Conservation (phyloP, 768 basidiomycete species). For the Trametes punicea region DNA sequence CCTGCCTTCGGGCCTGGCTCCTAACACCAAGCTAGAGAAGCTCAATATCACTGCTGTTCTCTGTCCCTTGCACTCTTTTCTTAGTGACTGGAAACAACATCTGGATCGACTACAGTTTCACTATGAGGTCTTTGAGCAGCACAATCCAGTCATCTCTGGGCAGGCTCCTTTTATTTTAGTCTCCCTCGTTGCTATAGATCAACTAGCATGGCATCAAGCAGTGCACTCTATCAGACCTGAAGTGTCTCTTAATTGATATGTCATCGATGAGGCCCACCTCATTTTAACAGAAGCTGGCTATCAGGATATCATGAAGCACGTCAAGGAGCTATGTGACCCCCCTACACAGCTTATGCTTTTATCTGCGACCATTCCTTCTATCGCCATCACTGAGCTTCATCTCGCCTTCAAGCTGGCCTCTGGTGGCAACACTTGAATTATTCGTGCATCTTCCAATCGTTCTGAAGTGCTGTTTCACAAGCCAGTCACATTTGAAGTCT, state of each 20-base stretch:
- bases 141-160: background rate
- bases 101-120: background rate
- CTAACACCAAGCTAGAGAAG: slow-evolving; percentile 2
- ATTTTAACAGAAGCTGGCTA: slow-evolving; percentile 1
- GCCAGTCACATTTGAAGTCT: background rate
- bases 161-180: slow-evolving; percentile 1
- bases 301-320: background rate
- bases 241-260: background rate
- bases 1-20: no score
- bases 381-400: background rate
- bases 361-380: background rate
- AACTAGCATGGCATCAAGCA: background rate
- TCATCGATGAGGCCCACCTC: slow-evolving; percentile 2
- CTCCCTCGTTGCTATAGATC: background rate
- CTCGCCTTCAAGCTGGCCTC: background rate
- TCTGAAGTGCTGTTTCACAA: background rate
- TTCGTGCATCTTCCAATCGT: background rate
- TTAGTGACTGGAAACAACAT: background rate
- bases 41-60: slow-evolving; percentile 2
- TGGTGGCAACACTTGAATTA: background rate
- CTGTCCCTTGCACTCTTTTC: background rate
- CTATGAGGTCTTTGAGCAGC: background rate
- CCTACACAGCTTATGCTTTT: slow-evolving; percentile 1
- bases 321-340: background rate
- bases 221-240: background rate